Evolutionary conservation across 441 rosid genomes (phyloP).

Genomic region (Sinapis alba): DNA sequence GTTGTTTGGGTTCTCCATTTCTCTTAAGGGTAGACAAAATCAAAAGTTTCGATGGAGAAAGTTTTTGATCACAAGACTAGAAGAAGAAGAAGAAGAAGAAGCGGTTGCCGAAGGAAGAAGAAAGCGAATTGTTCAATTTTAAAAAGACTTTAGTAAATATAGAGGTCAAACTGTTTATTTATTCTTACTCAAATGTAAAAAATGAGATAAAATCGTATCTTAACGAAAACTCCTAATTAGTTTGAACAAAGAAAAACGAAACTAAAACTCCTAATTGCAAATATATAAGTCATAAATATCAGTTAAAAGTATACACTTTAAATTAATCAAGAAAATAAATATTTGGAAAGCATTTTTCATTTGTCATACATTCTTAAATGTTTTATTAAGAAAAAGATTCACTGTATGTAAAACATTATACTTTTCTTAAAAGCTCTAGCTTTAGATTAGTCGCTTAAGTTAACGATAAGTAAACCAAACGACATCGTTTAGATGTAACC

Average conservation of each 20-base stretch:
- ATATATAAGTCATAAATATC: too few relatives aligned
- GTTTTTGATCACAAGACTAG: background rate
- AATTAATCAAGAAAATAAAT: too few relatives aligned
- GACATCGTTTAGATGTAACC: background rate
- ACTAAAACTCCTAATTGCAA: background rate
- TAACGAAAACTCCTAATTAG: too few relatives aligned
- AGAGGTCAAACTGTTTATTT: too few relatives aligned
- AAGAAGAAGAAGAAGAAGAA: background rate
- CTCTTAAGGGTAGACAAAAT: background rate
- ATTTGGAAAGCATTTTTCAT: background rate
- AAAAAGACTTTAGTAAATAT: background rate
- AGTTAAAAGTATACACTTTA: too few relatives aligned
- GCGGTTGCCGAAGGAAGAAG: conserved; percentile 2
- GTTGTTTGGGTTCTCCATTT: conserved; percentile 22
- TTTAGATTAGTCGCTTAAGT: background rate
- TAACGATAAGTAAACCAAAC: background rate
- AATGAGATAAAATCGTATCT: too few relatives aligned
- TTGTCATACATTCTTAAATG: background rate
- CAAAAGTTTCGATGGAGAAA: background rate
- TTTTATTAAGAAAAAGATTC: background rate
- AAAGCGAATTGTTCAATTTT: background rate
- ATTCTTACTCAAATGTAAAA: too few relatives aligned
- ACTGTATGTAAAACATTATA: background rate
- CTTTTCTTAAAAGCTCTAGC: background rate
- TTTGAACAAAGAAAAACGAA: too few relatives aligned